Conservation (phyloP, 1,139 yeast genomes). For the Saccharomyces hybrid region DNA sequence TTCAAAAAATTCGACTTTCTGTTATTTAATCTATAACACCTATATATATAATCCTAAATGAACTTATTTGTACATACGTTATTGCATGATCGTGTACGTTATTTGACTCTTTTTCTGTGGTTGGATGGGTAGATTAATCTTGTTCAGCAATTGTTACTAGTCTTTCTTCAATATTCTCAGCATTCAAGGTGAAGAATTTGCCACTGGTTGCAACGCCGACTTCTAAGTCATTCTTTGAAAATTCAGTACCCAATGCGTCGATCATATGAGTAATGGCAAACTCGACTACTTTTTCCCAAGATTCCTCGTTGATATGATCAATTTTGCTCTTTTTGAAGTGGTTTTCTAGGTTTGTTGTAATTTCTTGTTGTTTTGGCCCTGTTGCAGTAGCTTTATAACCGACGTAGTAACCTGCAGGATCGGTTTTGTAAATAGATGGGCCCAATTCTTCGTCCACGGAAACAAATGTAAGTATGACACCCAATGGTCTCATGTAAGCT, state of each 20-base stretch:
- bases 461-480: slow-evolving; percentile 83
- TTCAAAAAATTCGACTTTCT: background rate
- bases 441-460: slow-evolving; percentile 85
- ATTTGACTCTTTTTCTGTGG: background rate
- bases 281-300: slow-evolving; percentile 85
- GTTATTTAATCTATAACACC: background rate
- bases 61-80: background rate
- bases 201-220: slow-evolving; percentile 75
- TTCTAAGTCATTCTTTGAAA: slow-evolving; percentile 87
- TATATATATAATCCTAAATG: background rate
- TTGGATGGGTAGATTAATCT: slow-evolving; percentile 43
- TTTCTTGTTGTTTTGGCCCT: slow-evolving; percentile 96
- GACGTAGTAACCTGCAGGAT: slow-evolving; percentile 93
- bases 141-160: slow-evolving; percentile 91
- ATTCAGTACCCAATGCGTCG: slow-evolving; percentile 83
- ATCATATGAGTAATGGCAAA: slow-evolving; percentile 80
- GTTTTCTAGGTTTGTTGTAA: slow-evolving; percentile 84
- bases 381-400: slow-evolving; percentile 91
- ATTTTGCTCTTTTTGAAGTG: slow-evolving; percentile 54
- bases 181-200: slow-evolving; percentile 60
- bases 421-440: slow-evolving; percentile 86
- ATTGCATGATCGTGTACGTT: background rate
- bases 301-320: slow-evolving; percentile 45
- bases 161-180: slow-evolving; percentile 90
- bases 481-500: slow-evolving; percentile 98